phyloP scores from a whole-genome alignment of 495 filamentous ascomycete genomes.

The Aspergillus steynii region DNA sequence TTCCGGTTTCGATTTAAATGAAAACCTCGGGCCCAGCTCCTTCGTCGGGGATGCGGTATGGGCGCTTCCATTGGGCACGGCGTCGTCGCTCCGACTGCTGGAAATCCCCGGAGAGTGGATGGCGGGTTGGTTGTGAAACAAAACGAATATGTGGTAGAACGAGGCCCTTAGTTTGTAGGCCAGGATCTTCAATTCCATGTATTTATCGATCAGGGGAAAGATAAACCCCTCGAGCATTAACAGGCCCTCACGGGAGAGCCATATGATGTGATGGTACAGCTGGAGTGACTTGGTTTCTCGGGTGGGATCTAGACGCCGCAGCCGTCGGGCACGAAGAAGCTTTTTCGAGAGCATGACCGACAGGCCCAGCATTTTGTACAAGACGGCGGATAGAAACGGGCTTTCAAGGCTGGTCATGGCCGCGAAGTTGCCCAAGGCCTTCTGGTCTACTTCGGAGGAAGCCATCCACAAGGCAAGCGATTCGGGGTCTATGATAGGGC shows the following conservation, averaged over 20 bases:
- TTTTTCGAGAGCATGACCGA: conserved; percentile 86
- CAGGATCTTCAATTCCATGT: conserved; percentile 79
- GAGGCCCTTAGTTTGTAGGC: conserved; percentile 88
- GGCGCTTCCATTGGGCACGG: conserved; percentile 19
- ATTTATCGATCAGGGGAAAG: conserved; percentile 70
- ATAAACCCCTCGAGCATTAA: conserved; percentile 84
- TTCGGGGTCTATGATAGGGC: conserved; percentile 22
- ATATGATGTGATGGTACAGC: conserved; percentile 87
- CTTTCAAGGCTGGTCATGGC: conserved; percentile 69
- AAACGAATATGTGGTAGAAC: conserved; percentile 94
- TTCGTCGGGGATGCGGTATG: conserved; percentile 33
- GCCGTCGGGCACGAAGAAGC: conserved; percentile 76
- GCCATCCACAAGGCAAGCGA: conserved; percentile 68
- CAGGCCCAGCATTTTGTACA: conserved; percentile 89
- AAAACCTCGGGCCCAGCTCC: conserved; percentile 24
- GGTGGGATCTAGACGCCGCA: conserved; percentile 79
- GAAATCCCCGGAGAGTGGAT: conserved; percentile 48
- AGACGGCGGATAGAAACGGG: conserved; percentile 71
- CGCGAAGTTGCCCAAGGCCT: conserved; percentile 87
- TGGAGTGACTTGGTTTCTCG: conserved; percentile 79
- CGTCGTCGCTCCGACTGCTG: conserved; percentile 29
- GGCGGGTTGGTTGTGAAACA: conserved; percentile 82
- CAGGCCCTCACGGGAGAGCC: conserved; percentile 90
- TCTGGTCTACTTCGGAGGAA: conserved; percentile 94
- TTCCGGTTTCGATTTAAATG: conserved; percentile 22